Percentiles rank a stretch among this genome's conserved stretches.
Evolutionary conservation across 176 grass and related monocot genomes (phyloP).

Genomic region (Eragrostis nindensis): DNA sequence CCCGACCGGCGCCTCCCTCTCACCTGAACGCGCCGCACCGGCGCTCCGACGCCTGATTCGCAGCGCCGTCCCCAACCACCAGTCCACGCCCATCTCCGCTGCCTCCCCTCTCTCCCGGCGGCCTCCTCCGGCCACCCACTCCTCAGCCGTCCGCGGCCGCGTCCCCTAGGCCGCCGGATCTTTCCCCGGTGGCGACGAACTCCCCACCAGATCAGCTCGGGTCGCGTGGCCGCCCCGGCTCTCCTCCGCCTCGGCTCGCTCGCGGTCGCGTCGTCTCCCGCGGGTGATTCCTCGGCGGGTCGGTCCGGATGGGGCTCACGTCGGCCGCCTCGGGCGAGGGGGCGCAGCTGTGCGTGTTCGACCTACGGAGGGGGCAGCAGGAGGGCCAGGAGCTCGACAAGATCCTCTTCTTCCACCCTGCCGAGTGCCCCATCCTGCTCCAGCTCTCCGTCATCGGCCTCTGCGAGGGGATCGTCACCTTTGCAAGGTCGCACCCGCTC

Average conservation of each 20-base stretch:
- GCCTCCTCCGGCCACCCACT: conserved; percentile 1
- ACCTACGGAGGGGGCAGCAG: conserved; percentile 81
- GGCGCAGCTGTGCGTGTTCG: conserved; percentile 86
- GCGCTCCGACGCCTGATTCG: conserved; percentile 2
- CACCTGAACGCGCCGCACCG: neutral
- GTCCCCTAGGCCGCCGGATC: neutral
- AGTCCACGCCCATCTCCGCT: conserved; percentile 3
- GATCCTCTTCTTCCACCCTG: conserved; percentile 91
- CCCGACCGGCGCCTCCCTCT: neutral
- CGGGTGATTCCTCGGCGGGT: conserved; percentile 2
- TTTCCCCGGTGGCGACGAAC: neutral
- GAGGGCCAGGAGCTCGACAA: conserved; percentile 99
- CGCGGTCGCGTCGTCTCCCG: neutral
- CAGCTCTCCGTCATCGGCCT: conserved; percentile 96
- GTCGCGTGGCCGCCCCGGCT: neutral
- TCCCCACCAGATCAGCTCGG: neutral
- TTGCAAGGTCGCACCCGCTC: conserved; percentile 62
- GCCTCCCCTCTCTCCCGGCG: neutral
- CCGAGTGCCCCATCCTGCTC: conserved; percentile 80
- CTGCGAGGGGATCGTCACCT: conserved; percentile 94
- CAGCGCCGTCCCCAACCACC: conserved; percentile 14
- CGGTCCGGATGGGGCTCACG: conserved; percentile 57
- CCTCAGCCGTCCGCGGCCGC: neutral
- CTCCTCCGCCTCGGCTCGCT: neutral
- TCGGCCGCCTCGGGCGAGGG: conserved; percentile 57